Evolutionary conservation across 2,329 filamentous ascomycete genomes (phyloP), one percentile per base, ranked within the genome.

Genomic region (Colletotrichum higginsianum): DNA sequence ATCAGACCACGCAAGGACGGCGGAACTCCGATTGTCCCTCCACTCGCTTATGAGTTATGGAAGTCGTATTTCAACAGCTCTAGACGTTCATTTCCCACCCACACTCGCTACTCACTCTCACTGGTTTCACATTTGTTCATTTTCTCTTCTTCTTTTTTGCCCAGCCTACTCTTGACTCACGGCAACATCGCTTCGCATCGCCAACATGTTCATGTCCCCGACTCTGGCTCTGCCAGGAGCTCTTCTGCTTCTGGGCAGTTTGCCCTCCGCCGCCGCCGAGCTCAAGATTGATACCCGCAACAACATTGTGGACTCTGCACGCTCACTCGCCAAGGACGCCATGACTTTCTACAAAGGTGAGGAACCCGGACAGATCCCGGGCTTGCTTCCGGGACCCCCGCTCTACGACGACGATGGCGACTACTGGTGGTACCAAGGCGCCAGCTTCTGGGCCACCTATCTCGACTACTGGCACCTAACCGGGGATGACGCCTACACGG

Each of bases 401-500:
- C 78, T 5, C 3, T 4, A 1, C 8, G 30, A 35, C 30, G 75
- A 75, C 21, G 65, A 76, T 2, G 80, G 78, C n/a, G 73, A 76
- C n/a, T 82, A 82, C 76, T 81, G 80, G 75, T 82, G 79, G 79
- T 81, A 77, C 76, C 74, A 80, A 26, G 77, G 74, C 12, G 80
- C 76, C 40, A 75, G 75, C 11, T 73, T 81, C 63, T 79, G 77
- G 76, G 78, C 78, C 18, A 76, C 79, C 6, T 74, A 83, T 65
- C 77, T 85, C 67, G 82, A 84, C 74, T 85, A 85, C 74, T 82
- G 80, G 77, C 78, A 79, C 38, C 75, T 79, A 38, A 85, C 82
- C 0, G 81, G 80, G 21, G 89, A 91, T 77, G 74, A 79, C 2
- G 84, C 82, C 15, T 90, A 89, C 78, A 88, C 89, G 75, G 79